Conservation (phyloP, 208 protist genomes). For the Paratrypanosoma confusum region DNA sequence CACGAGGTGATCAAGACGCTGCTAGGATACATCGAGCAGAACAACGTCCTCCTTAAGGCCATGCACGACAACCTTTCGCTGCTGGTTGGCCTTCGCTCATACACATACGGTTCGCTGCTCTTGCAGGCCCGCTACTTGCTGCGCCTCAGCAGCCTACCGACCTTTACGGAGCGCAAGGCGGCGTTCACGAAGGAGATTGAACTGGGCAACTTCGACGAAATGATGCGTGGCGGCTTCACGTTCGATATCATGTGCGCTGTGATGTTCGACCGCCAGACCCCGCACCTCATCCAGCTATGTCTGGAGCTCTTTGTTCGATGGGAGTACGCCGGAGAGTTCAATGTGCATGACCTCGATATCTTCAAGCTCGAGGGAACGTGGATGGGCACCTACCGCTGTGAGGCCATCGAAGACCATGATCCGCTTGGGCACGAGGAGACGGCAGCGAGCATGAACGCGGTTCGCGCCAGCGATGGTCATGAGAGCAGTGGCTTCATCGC, state of each 20-base stretch:
- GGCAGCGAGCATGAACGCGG: too few relatives aligned
- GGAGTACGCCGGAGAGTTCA: slow-evolving; percentile 60
- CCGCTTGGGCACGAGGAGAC: slow-evolving; percentile 9
- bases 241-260: slow-evolving; percentile 63
- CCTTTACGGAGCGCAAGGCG: slow-evolving; percentile 63
- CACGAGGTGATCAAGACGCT: slow-evolving; percentile 49
- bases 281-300: slow-evolving; percentile 56
- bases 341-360: slow-evolving; percentile 50
- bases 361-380: slow-evolving; percentile 33
- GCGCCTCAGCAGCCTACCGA: slow-evolving; percentile 55
- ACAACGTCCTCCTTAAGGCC: slow-evolving; percentile 44
- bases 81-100: slow-evolving; percentile 39
- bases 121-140: slow-evolving; percentile 63
- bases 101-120: slow-evolving; percentile 41
- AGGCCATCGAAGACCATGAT: slow-evolving; percentile 31
- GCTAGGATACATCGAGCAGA: slow-evolving; percentile 39
- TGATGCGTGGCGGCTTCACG: slow-evolving; percentile 50
- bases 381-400: slow-evolving; percentile 51
- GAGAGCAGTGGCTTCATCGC: slow-evolving; percentile 35
- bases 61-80: slow-evolving; percentile 32
- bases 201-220: slow-evolving; percentile 24
- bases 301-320: slow-evolving; percentile 70
- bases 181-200: slow-evolving; percentile 46
- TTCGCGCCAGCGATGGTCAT: too few relatives aligned
- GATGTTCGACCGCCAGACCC: slow-evolving; percentile 66